Percentiles rank a stretch among this genome's conserved stretches.
Conservation (phyloP, 805 yeast genomes). For the Komagataella mondaviorum region DNA sequence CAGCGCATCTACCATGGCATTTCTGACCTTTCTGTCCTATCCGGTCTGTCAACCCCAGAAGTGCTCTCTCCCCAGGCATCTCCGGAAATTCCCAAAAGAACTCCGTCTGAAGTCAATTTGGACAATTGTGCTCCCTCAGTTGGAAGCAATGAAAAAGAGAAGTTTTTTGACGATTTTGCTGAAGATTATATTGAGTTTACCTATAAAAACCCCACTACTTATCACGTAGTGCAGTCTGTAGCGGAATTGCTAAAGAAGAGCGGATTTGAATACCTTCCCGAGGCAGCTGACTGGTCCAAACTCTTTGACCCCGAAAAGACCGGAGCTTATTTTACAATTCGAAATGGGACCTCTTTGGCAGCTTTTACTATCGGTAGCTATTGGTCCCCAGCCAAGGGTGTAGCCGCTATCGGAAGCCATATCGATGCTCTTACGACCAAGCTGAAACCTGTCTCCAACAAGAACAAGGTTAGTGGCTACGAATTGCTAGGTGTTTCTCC, state of each 20-base stretch:
- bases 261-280: constrained; percentile 57
- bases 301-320: constrained; percentile 15
- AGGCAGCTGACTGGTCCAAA: constrained; percentile 42
- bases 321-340: constrained; percentile 51
- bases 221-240: constrained; percentile 50
- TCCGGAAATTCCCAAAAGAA: neutral
- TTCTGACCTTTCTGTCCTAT: neutral
- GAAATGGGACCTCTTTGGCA: constrained; percentile 55
- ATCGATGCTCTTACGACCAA: constrained; percentile 58
- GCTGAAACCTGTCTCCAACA: constrained; percentile 61
- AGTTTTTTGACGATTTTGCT: neutral
- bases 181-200: constrained; percentile 60
- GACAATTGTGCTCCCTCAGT: neutral
- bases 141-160: neutral
- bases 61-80: neutral
- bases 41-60: neutral
- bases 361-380: constrained; percentile 59
- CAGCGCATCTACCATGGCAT: neutral
- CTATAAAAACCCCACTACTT: constrained; percentile 59
- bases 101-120: neutral
- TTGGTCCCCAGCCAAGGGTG: constrained; percentile 54
- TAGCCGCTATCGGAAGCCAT: constrained; percentile 64
- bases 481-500: constrained; percentile 76
- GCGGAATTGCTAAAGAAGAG: constrained; percentile 30
- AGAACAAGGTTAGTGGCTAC: constrained; percentile 53